Conservation (phyloP, 2,329 filamentous ascomycete species). For the Pestalotiopsis sp. region DNA sequence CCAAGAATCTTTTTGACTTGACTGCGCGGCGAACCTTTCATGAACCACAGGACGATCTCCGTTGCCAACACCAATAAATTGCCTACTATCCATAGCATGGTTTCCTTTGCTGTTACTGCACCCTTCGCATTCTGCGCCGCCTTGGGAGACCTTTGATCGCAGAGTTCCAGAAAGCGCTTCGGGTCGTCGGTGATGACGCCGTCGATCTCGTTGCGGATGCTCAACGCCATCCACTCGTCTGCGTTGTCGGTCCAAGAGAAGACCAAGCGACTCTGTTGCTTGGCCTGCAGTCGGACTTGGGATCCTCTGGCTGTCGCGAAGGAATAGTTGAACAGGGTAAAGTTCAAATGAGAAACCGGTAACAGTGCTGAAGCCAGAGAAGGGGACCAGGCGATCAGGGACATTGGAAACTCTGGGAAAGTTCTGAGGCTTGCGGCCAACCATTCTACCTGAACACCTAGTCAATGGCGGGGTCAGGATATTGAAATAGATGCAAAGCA, state of each 20-base stretch:
- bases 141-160: neutral
- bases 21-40: conserved; percentile 3
- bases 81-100: neutral
- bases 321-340: conserved; percentile 11
- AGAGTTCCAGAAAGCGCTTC: conserved; percentile 8
- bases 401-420: conserved; percentile 1
- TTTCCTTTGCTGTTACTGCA: neutral
- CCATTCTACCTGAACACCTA: conserved; percentile 4
- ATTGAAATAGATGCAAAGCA: conserved; percentile 12
- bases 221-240: conserved; percentile 11
- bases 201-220: conserved; percentile 5
- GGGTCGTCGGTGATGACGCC: conserved; percentile 13
- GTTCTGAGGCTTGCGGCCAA: neutral
- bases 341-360: neutral
- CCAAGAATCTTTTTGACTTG: neutral
- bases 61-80: neutral
- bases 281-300: neutral
- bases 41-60: neutral
- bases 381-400: conserved; percentile 3
- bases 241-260: conserved; percentile 13
- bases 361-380: conserved; percentile 3
- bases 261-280: neutral
- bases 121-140: neutral
- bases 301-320: neutral
- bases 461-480: neutral